These are phyloP conservation scores for Miamiensis avidus DNA, from an alignment of 169 alveolate genomes.

Conservation along the genomic window DNA sequence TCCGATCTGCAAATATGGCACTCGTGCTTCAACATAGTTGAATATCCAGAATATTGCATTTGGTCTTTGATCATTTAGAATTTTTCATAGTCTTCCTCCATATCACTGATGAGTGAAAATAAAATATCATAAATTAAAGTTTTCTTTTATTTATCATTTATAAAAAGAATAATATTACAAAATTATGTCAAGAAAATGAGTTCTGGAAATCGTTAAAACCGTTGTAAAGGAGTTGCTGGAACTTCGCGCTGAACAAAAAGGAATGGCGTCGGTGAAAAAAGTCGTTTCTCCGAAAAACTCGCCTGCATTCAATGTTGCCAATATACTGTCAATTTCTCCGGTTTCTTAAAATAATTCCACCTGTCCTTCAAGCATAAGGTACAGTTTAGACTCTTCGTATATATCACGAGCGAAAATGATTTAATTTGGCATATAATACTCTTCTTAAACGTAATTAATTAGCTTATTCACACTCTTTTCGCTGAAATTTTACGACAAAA, in stretches of 20 bases:
- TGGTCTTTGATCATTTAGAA: background rate
- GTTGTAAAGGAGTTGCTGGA: background rate
- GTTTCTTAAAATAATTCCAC: background rate
- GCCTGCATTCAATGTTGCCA: background rate
- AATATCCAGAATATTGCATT: background rate
- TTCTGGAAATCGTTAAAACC: background rate
- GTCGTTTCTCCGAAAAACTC: background rate
- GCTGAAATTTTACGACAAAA: background rate
- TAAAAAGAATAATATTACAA: background rate
- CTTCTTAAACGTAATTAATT: background rate
- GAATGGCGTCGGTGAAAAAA: background rate
- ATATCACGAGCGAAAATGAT: background rate
- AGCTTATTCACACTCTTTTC: background rate
- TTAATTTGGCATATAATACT: background rate
- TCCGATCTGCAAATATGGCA: background rate
- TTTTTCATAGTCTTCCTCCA: background rate
- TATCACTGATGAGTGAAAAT: background rate
- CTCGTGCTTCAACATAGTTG: background rate
- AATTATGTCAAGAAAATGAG: too few species aligned
- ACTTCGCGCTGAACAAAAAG: background rate
- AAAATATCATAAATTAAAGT: too few species aligned
- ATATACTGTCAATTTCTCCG: background rate
- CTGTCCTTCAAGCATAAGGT: background rate
- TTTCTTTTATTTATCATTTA: too few species aligned
- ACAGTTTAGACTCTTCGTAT: background rate